Percentiles rank a stretch among this genome's conserved stretches.
Conservation (phyloP, 2,329 filamentous ascomycete genomes). For the Ascochyta lentis region DNA sequence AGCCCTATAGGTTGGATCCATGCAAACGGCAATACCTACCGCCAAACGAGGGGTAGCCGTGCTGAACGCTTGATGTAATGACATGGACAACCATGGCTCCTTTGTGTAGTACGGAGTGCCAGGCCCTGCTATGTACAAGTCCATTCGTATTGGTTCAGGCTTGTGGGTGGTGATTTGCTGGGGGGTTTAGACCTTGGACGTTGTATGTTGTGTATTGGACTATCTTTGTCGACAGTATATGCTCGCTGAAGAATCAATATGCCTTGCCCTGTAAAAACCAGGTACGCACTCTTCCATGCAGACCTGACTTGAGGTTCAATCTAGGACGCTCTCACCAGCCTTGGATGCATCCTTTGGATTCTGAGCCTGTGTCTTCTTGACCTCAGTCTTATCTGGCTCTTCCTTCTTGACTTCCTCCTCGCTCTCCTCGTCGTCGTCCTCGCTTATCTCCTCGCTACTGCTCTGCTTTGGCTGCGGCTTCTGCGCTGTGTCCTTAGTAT, state of each 20-base stretch:
- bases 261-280: not conserved
- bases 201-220: not conserved
- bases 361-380: constrained; percentile 29
- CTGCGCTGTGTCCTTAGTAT: constrained; percentile 12
- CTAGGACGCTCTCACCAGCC: constrained; percentile 48
- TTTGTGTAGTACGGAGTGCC: too few species aligned
- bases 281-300: not conserved
- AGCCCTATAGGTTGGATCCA: too few species aligned
- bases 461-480: constrained; percentile 30
- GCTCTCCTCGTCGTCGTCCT: constrained; percentile 8
- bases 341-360: constrained; percentile 34
- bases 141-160: too few species aligned
- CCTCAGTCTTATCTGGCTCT: not conserved
- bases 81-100: too few species aligned
- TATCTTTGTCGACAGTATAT: not conserved
- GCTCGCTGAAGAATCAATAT: constrained; percentile 8
- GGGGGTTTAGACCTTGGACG: too few species aligned
- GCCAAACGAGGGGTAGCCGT: too few species aligned
- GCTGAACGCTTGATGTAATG: too few species aligned
- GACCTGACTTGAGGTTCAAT: constrained; percentile 11
- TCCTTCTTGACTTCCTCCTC: not conserved
- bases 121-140: too few species aligned
- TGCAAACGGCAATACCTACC: too few species aligned
- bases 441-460: constrained; percentile 7
- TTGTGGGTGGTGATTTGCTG: too few species aligned